A percentile compares a stretch with the other conserved stretches of the same genome.
Conservation (phyloP, 2,329 filamentous ascomycete species). For the Cladosporium sp. region DNA sequence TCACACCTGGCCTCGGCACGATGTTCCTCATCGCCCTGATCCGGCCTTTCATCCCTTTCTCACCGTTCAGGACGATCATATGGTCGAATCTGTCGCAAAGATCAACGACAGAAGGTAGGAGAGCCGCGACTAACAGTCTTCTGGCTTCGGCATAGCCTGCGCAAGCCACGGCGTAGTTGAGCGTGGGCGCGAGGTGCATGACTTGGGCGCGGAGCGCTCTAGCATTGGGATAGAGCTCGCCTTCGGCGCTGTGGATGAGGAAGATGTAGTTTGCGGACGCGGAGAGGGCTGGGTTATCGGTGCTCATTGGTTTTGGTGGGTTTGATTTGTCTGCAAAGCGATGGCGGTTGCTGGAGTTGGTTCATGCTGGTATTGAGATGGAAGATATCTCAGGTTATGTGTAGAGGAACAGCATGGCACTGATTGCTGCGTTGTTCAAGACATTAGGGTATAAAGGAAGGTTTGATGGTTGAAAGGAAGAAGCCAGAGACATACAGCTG, state of each 20-base stretch:
- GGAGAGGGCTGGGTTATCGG: not conserved
- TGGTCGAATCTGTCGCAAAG: not conserved
- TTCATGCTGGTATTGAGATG: no score
- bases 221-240: not conserved
- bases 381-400: no score
- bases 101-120: not conserved
- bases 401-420: no score
- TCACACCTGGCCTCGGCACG: not conserved
- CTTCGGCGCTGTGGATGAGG: not conserved
- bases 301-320: no score
- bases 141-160: not conserved
- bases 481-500: no score
- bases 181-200: not conserved
- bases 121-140: not conserved
- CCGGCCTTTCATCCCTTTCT: not conserved
- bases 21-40: not conserved
- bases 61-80: not conserved
- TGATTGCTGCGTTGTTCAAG: no score
- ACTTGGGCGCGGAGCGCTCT: not conserved
- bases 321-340: no score
- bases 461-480: no score
- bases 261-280: conserved; percentile 3
- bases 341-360: not conserved
- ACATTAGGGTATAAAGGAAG: no score
- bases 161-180: conserved; percentile 3